Evolutionary conservation across 2,329 filamentous ascomycete genomes (phyloP), one percentile per base, ranked within the genome.

Genomic region (Rasamsonia emersonii): DNA sequence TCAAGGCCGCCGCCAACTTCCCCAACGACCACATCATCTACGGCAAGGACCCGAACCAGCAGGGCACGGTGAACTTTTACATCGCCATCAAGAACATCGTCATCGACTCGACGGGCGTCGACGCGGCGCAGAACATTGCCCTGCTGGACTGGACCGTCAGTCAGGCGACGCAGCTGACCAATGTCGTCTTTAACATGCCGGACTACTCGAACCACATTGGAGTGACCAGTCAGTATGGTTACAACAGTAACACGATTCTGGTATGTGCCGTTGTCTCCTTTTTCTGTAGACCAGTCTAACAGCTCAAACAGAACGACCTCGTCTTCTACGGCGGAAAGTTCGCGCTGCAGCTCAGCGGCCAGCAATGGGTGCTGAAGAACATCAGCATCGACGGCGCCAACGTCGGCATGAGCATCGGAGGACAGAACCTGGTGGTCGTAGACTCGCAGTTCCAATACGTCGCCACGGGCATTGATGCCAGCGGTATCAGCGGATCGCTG

Each of bases 351-450:
- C 46, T 50, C 25, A 47, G 43, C 2, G 52, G 53, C 14, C 52
- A 56, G 16, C 49, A 56, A 28, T 51, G 51, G 33, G 50, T 51
- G 23, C 51, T 56, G 40, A 76, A 75, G 49, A 53, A 60, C 1
- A 51, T 64, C 20, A 70, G 63, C 47, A 82, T 77, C 55, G 70
- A 64, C 38, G 77, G 75, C 43, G 80, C 77, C 46, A 71, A 67
- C 3, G 66, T 64, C 2, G 51, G 59, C 0, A 63, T 79, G 26
- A 62, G 61, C 0, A 61, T 42, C 2, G 51, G 50, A 9, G 53
- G 51, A 23, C 50, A 39, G 28, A 49, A 47, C 3, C 45, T 49
- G 2, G 41, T 54, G 2, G 36, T 53, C 3, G 45, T 53, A 17
- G 33, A 42, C 4, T 50, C 45, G 6, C 42, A 30, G 1, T 58